phyloP scores from a whole-genome alignment of 306 rosid species.

The Phaseolus lunatus region DNA sequence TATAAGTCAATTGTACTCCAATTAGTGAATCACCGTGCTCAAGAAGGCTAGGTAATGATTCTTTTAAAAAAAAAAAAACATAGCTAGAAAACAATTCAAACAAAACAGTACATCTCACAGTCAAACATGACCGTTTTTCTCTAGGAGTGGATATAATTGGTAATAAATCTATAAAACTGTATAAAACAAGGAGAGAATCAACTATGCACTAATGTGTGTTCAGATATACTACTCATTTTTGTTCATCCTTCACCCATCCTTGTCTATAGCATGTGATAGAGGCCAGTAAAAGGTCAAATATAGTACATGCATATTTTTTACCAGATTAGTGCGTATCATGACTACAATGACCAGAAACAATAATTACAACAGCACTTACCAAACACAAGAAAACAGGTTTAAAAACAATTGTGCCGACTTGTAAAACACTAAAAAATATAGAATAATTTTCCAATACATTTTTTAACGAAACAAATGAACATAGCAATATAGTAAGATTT shows the following conservation, averaged over 20 bases:
- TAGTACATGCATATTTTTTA: neutral
- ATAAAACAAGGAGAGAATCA: neutral
- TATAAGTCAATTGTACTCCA: slow-evolving; percentile 39
- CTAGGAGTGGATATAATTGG: neutral
- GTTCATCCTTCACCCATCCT: neutral
- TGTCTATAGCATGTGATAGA: neutral
- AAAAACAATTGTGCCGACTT: neutral
- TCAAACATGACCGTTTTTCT: neutral
- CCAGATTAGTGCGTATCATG: neutral
- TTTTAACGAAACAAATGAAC: slow-evolving; percentile 23
- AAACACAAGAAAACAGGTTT: neutral
- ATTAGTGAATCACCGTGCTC: slow-evolving; percentile 40
- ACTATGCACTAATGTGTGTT: slow-evolving; percentile 16
- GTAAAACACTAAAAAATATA: neutral
- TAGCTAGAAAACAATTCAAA: slow-evolving; percentile 18
- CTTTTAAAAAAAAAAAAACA: slow-evolving; percentile 3
- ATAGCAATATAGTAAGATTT: neutral
- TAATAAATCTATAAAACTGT: neutral
- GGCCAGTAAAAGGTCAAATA: neutral
- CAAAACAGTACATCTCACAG: slow-evolving; percentile 10
- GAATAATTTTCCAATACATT: neutral
- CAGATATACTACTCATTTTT: slow-evolving; percentile 7
- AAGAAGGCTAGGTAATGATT: slow-evolving; percentile 17
- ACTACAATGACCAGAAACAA: slow-evolving; percentile 2
- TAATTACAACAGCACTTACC: slow-evolving; percentile 15